Evolutionary conservation across 2,329 filamentous ascomycete genomes (phyloP).

Genomic region (Neonectria faginata): DNA sequence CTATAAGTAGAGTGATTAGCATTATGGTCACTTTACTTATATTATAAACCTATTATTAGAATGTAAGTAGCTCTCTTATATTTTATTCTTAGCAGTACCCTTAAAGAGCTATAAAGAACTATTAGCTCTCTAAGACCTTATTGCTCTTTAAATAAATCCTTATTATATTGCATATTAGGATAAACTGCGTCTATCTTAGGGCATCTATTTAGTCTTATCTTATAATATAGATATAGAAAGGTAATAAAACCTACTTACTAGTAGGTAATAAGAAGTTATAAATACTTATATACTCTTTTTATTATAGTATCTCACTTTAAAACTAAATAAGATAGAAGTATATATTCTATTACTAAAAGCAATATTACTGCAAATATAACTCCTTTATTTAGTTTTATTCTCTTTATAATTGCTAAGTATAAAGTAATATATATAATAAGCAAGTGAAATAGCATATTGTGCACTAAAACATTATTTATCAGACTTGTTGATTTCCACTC

Average conservation of each 20-base stretch:
- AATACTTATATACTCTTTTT: background rate
- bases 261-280: background rate
- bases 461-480: no score
- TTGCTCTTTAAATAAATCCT: background rate
- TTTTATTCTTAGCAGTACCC: background rate
- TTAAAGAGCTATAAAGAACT: background rate
- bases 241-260: background rate
- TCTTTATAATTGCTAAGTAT: background rate
- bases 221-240: background rate
- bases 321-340: background rate
- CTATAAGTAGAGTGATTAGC: background rate
- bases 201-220: background rate
- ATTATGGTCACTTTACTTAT: background rate
- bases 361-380: background rate
- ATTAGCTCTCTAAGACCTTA: background rate
- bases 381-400: background rate
- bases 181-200: background rate
- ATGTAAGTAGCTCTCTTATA: background rate
- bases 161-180: background rate
- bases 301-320: background rate
- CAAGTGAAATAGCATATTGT: no score
- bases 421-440: no score
- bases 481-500: no score
- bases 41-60: background rate
- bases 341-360: background rate